A percentile compares a stretch with the other conserved stretches of the same genome.
phyloP scores from a whole-genome alignment of 495 filamentous ascomycete genomes.

The Entonaema liquescens region DNA sequence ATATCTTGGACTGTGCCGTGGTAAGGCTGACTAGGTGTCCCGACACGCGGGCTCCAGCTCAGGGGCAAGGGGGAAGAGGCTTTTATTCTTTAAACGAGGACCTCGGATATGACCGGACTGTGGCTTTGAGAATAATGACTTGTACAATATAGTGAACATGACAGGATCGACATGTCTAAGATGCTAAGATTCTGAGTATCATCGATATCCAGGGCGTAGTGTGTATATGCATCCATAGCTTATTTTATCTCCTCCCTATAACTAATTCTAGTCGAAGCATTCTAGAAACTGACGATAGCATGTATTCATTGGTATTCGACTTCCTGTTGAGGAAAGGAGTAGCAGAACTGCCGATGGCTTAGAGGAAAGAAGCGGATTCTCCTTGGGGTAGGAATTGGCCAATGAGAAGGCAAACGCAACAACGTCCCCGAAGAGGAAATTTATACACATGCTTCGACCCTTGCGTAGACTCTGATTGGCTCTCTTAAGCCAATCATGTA shows the following conservation, averaged over 20 bases:
- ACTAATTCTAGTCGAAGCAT: constrained; percentile 6
- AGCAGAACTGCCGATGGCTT: constrained; percentile 18
- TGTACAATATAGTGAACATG: background rate
- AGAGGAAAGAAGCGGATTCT: background rate
- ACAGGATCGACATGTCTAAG: background rate
- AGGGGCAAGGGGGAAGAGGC: background rate
- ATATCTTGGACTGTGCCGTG: constrained; percentile 2
- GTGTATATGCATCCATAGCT: constrained; percentile 1
- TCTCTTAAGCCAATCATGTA: background rate
- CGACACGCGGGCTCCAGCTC: constrained; percentile 1
- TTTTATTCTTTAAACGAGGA: constrained; percentile 6
- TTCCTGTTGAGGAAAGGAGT: constrained; percentile 17
- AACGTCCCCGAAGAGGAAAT: constrained; percentile 33
- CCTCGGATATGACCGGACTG: constrained; percentile 13
- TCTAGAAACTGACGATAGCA: constrained; percentile 31
- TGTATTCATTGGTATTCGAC: constrained; percentile 8
- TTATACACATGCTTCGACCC: background rate
- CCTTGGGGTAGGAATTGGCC: constrained; percentile 24
- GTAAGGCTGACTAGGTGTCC: constrained; percentile 30
- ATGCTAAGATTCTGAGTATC: background rate
- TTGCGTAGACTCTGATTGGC: background rate
- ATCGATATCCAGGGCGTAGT: background rate
- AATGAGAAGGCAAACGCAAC: constrained; percentile 27
- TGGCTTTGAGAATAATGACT: background rate
- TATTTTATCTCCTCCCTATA: constrained; percentile 10